Percentiles rank a stretch among this genome's conserved stretches.
These are phyloP conservation scores for Agaricus sinodeliciosus DNA, from an alignment of 768 basidiomycete genomes.

Conservation along the genomic window DNA sequence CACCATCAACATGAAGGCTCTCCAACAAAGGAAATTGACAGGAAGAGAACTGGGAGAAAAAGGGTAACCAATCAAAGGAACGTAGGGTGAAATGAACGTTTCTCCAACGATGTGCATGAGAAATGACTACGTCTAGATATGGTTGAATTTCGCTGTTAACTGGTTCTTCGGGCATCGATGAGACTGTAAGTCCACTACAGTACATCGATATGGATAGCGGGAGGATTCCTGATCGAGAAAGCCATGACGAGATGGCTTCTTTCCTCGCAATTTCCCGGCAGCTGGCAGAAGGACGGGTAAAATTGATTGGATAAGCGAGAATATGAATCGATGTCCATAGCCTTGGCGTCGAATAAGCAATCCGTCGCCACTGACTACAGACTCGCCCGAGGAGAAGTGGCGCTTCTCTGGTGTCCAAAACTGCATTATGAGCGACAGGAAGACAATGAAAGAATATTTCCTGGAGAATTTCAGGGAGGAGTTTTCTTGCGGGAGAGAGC, in stretches of 20 bases:
- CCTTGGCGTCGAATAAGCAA: constrained; percentile 11
- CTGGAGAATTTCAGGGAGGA: constrained; percentile 4
- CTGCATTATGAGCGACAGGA: constrained; percentile 8
- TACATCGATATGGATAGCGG: constrained; percentile 4
- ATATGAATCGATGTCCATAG: constrained; percentile 12
- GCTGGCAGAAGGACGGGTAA: neutral
- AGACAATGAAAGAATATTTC: constrained; percentile 12
- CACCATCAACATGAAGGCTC: neutral
- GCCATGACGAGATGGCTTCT: constrained; percentile 3
- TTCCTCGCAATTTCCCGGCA: neutral
- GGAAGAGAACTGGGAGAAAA: neutral
- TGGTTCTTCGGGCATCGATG: neutral
- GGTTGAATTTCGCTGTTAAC: neutral
- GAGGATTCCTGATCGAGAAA: constrained; percentile 4
- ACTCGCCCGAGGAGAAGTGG: constrained; percentile 12
- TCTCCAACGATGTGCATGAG: neutral
- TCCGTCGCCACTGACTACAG: constrained; percentile 10
- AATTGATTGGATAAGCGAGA: neutral
- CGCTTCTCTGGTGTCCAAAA: constrained; percentile 4
- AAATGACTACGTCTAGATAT: neutral
- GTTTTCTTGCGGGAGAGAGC: neutral
- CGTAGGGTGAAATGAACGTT: neutral
- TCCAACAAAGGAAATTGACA: neutral
- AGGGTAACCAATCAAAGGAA: neutral
- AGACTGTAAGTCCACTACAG: neutral